Evolutionary conservation across 495 filamentous ascomycete genomes (phyloP).

Genomic region (Lichenothelia convexa): DNA sequence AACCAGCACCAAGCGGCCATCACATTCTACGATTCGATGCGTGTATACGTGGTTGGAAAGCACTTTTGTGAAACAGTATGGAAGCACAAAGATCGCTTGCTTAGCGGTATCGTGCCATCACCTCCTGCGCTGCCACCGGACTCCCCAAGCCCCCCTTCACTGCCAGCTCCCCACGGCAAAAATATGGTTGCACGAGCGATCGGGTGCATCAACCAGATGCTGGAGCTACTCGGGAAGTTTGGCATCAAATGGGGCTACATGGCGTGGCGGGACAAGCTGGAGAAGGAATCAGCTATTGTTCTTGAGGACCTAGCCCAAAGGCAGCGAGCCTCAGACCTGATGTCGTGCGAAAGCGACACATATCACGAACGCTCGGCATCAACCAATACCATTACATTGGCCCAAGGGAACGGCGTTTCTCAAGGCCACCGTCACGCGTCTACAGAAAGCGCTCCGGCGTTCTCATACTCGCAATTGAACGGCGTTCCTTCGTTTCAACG

Average conservation of each 20-base stretch:
- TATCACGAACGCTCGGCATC: no score
- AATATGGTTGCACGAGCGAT: constrained; percentile 8
- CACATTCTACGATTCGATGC: constrained; percentile 55
- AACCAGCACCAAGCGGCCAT: constrained; percentile 34
- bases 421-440: no score
- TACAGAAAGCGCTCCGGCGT: no score
- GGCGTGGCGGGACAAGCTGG: constrained; percentile 17
- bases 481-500: no score
- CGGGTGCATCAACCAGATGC: constrained; percentile 19
- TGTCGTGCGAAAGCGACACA: background rate
- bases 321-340: background rate
- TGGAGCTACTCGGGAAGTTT: constrained; percentile 14
- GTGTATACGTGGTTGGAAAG: constrained; percentile 51
- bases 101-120: background rate
- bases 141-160: background rate
- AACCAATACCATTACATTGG: no score
- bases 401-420: no score
- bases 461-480: no score
- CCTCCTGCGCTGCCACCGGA: background rate
- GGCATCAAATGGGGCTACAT: constrained; percentile 21
- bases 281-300: constrained; percentile 9
- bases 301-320: constrained; percentile 10
- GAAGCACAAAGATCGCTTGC: constrained; percentile 28
- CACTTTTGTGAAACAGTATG: constrained; percentile 49
- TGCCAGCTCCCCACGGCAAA: background rate